phyloP scores from a whole-genome alignment of 305 asterid genomes.

The Rubia peregrina region DNA sequence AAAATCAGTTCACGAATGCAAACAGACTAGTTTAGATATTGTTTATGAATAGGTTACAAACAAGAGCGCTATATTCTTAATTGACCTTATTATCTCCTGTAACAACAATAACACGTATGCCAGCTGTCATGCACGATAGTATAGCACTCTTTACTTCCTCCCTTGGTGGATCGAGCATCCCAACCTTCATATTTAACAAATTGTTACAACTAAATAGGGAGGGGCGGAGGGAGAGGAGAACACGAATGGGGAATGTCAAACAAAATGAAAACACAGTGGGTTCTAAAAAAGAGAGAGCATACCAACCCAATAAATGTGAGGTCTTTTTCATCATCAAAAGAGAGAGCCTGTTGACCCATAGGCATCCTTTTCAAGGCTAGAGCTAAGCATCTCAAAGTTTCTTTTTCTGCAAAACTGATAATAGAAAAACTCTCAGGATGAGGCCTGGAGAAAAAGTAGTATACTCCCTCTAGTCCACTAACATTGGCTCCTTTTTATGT shows the following conservation, averaged over 20 bases:
- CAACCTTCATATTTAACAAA: slow-evolving; percentile 52
- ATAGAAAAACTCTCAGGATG: slow-evolving; percentile 20
- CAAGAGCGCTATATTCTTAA: slow-evolving; percentile 10
- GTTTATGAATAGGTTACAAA: slow-evolving; percentile 9
- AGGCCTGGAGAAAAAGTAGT: slow-evolving; percentile 20
- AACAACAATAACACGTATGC: slow-evolving; percentile 95
- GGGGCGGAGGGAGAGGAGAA: neutral
- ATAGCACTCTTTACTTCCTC: slow-evolving; percentile 93
- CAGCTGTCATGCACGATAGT: slow-evolving; percentile 95
- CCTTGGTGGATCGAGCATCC: slow-evolving; percentile 99
- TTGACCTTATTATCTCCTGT: slow-evolving; percentile 99
- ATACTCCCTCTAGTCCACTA: too few relatives aligned
- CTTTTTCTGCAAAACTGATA: slow-evolving; percentile 94
- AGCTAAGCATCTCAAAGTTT: slow-evolving; percentile 93
- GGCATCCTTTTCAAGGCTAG: slow-evolving; percentile 95
- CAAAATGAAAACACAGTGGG: slow-evolving; percentile 12
- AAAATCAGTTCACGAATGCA: slow-evolving; percentile 16
- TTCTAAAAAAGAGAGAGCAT: slow-evolving; percentile 60
- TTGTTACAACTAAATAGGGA: slow-evolving; percentile 12
- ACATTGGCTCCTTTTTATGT: too few relatives aligned
- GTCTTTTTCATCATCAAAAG: slow-evolving; percentile 84
- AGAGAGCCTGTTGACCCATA: slow-evolving; percentile 66
- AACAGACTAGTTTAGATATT: slow-evolving; percentile 13
- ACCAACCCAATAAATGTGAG: slow-evolving; percentile 99
- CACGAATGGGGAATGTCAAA: neutral